Base-by-base conservation (phyloP, 2,329 filamentous ascomycete species). In the Fusarium gaditjirri region DNA sequence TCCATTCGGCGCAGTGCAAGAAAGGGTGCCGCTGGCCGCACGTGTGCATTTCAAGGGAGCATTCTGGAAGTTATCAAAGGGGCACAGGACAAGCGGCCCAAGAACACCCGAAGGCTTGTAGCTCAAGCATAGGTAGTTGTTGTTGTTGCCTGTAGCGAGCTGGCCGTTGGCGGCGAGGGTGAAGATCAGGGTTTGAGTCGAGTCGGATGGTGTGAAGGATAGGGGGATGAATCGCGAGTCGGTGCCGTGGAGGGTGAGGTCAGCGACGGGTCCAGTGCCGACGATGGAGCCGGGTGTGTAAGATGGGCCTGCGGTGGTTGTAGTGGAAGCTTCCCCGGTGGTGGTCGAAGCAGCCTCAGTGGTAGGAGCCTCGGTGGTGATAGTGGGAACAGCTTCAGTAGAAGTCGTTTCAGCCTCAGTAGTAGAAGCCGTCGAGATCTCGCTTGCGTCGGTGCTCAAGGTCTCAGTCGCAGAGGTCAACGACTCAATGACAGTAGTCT, bases 171-270 rank as follows among this genome's bases (percentile, higher is more conserved):
- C 11, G 6, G 19, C 13, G 3, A 64, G 25, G 21, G 5, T 65
- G 25, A 65, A 57, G 19, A 64, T 57, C 17, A 65, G 31, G n/a
- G 62, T 56, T 38, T 64, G 58, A 3, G 61, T 29, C 1, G 42
- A 46, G n/a, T 5, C 61, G 5, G 61, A 62, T 63, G 43, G 5
- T 25, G 36, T 5, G 12, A 65, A 65, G 3, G 62, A 65, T 2
- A 65, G 36, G 9, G 62, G 31, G 6, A 33, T 3, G 12, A 42
- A 65, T 5, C 62, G 36, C 9, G 29, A 5, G 29, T 13, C 17
- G 11, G 2, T 14, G 5, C 62, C 59, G 5, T 42, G 31, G 4
- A 65, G 42, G 17, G 62, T 47, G 6, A 64, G 42, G 17, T 17
- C 59, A 12, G 59, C 47, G 5, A 25, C 47, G 2, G 59, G 62